Evolutionary conservation across 129 eudicot species (phyloP).

Genomic region (Oenanthe sinensis): DNA sequence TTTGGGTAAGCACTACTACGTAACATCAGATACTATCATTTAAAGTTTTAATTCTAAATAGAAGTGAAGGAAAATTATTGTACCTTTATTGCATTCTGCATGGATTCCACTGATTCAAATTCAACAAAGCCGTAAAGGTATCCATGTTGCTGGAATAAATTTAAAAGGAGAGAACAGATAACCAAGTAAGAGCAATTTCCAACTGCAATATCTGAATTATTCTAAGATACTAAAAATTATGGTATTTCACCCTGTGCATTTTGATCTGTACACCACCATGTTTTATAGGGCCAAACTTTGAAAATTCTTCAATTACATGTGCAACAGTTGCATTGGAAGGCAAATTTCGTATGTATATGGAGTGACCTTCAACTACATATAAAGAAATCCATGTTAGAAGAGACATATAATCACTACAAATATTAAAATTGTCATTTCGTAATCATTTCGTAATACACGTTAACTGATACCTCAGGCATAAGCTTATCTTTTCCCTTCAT

Average conservation of each 20-base stretch:
- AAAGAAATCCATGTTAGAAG: slow-evolving; percentile 6
- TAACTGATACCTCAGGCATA: not conserved
- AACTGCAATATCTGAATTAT: not conserved
- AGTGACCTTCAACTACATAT: slow-evolving; percentile 64
- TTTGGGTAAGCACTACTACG: not conserved
- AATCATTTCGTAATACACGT: not conserved
- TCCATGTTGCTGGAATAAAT: slow-evolving; percentile 49
- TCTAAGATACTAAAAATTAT: not conserved
- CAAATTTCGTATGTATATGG: slow-evolving; percentile 72
- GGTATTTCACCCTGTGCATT: slow-evolving; percentile 61
- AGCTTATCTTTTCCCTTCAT: not conserved
- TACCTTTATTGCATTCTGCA: slow-evolving; percentile 81
- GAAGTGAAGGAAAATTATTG: not conserved
- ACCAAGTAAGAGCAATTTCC: not conserved
- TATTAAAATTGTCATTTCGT: not conserved
- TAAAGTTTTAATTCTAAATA: not conserved
- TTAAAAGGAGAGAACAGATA: not conserved
- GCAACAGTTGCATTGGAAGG: slow-evolving; percentile 51
- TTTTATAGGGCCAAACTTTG: slow-evolving; percentile 68
- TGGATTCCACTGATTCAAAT: slow-evolving; percentile 55
- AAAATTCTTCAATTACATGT: slow-evolving; percentile 71
- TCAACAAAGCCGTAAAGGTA: slow-evolving; percentile 89
- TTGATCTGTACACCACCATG: slow-evolving; percentile 79
- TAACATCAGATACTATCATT: not conserved
- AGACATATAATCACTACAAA: slow-evolving; percentile 3